Percentiles rank a stretch among this genome's conserved stretches.
Evolutionary conservation across 169 alveolate species (phyloP).

Genomic region (Cryptosporidium meleagridis): DNA sequence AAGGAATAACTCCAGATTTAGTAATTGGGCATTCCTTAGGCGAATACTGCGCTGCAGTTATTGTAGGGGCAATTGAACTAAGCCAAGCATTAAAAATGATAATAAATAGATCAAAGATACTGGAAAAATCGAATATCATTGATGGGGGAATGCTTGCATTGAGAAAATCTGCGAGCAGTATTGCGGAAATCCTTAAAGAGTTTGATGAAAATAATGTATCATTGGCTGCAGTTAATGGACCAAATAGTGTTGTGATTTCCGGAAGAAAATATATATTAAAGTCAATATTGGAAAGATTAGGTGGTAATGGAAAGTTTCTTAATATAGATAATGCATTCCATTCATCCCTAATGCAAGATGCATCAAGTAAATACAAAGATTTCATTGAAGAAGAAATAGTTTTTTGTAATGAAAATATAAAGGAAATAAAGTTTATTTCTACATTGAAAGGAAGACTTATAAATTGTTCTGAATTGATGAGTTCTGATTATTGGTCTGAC

Average conservation of each 20-base stretch:
- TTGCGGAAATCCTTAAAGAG: neutral
- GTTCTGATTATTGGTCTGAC: conserved; percentile 54
- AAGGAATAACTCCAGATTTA: conserved; percentile 44
- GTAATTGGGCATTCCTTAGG: conserved; percentile 83
- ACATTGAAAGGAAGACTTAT: conserved; percentile 28
- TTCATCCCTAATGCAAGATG: conserved; percentile 28
- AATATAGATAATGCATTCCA: conserved; percentile 61
- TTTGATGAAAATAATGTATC: conserved; percentile 29
- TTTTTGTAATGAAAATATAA: neutral
- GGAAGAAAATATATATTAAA: neutral
- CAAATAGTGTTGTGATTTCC: conserved; percentile 52
- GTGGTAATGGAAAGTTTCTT: conserved; percentile 40
- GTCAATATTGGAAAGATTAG: conserved; percentile 2
- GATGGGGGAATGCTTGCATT: conserved; percentile 64
- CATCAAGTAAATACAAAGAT: conserved; percentile 4
- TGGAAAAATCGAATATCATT: neutral
- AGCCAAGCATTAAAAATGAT: conserved; percentile 29
- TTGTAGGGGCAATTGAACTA: conserved; percentile 75
- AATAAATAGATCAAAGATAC: conserved; percentile 7
- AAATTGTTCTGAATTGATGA: neutral
- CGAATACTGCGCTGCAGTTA: conserved; percentile 82
- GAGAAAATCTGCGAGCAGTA: conserved; percentile 19
- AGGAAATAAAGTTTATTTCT: conserved; percentile 15
- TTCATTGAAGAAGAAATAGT: conserved; percentile 45
- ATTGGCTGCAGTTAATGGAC: conserved; percentile 65